Evolutionary conservation across 169 alveolate species (phyloP).

Genomic region (Amoebophrya sp.): DNA sequence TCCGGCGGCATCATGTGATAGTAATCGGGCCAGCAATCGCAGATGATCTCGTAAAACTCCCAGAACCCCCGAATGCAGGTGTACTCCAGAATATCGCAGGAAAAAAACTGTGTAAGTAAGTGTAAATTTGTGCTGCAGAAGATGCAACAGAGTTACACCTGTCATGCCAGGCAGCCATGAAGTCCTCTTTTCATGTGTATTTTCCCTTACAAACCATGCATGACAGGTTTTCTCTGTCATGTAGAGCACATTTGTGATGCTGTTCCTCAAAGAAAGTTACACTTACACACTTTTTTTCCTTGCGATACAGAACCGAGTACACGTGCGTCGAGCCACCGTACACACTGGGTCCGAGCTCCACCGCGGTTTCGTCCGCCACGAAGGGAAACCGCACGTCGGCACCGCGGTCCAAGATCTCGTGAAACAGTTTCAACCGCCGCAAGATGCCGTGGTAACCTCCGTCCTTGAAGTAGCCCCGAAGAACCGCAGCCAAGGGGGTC

Average conservation of each 20-base stretch:
- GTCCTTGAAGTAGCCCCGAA: not conserved
- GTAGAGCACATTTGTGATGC: too few relatives aligned
- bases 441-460: not conserved
- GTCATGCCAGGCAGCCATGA: too few relatives aligned
- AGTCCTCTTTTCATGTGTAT: too few relatives aligned
- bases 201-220: too few relatives aligned
- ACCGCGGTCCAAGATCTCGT: not conserved
- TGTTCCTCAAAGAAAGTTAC: too few relatives aligned
- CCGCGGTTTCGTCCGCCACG: not conserved
- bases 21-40: not conserved
- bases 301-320: not conserved
- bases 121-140: too few relatives aligned
- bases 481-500: not conserved
- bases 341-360: not conserved
- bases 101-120: too few relatives aligned
- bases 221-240: too few relatives aligned
- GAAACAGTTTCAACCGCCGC: not conserved
- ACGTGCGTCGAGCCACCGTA: not conserved
- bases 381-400: not conserved
- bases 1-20: not conserved
- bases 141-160: too few relatives aligned
- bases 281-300: too few relatives aligned
- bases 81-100: too few relatives aligned
- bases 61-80: not conserved
- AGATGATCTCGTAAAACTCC: not conserved